Conservation (phyloP, 805 yeast genomes). For the Crinitomyces ghanaensis region DNA sequence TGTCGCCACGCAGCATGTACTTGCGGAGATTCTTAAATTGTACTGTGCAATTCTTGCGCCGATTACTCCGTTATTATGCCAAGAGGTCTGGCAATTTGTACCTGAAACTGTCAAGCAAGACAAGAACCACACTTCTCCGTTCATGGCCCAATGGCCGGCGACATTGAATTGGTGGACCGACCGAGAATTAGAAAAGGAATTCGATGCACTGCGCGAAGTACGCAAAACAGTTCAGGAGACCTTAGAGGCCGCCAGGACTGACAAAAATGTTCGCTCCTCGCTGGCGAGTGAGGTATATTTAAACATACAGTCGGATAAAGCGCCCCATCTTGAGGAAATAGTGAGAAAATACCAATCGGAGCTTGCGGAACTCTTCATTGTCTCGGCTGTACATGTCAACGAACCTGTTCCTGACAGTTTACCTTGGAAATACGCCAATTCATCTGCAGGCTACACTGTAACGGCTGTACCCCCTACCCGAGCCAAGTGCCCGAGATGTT, state of each 20-base stretch:
- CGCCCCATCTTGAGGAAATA: slow-evolving; percentile 11
- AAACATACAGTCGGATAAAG: slow-evolving; percentile 14
- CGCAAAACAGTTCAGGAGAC: slow-evolving; percentile 39
- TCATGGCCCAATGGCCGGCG: slow-evolving; percentile 34
- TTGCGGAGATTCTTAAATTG: slow-evolving; percentile 40
- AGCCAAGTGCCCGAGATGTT: slow-evolving; percentile 84
- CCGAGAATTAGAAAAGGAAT: slow-evolving; percentile 31
- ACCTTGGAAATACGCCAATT: slow-evolving; percentile 23
- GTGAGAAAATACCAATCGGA: slow-evolving; percentile 29
- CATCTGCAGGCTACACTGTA: slow-evolving; percentile 24
- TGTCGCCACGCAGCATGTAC: slow-evolving; percentile 53
- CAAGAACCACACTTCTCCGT: slow-evolving; percentile 31
- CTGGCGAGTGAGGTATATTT: slow-evolving; percentile 44
- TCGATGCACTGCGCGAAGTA: slow-evolving; percentile 36
- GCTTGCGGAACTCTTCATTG: slow-evolving; percentile 48
- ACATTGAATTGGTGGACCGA: slow-evolving; percentile 30
- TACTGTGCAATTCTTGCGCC: slow-evolving; percentile 69
- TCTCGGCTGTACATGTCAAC: slow-evolving; percentile 43
- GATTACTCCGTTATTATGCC: slow-evolving; percentile 70
- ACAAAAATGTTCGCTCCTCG: slow-evolving; percentile 36
- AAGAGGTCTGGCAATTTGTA: slow-evolving; percentile 71
- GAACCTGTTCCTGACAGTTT: slow-evolving; percentile 10
- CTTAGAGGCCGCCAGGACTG: slow-evolving; percentile 46
- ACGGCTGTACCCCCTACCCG: slow-evolving; percentile 35
- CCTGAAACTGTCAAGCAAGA: slow-evolving; percentile 26